Conservation (phyloP, 768 basidiomycete species). For the Daedaleopsis sinensis region DNA sequence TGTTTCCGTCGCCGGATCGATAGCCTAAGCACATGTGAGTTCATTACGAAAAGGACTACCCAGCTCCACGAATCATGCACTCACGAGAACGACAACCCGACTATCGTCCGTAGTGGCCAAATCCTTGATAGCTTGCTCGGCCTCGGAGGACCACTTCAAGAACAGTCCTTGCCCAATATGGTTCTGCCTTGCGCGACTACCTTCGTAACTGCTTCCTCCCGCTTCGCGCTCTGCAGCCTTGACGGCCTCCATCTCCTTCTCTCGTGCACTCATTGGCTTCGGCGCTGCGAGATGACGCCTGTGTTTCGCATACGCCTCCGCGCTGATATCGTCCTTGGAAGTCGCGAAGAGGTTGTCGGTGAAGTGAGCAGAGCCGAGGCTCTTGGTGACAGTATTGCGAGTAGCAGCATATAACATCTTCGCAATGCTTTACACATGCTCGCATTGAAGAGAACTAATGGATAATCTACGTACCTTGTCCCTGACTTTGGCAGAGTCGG, state of each 20-base stretch:
- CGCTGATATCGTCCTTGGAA: conserved; percentile 63
- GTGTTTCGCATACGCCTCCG: conserved; percentile 75
- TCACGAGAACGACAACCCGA: conserved; percentile 67
- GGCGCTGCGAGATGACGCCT: conserved; percentile 72
- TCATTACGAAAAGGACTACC: too few relatives aligned
- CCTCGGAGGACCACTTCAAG: conserved; percentile 67
- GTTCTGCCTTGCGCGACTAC: conserved; percentile 55
- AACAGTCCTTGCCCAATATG: conserved; percentile 65
- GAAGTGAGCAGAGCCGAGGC: conserved; percentile 75
- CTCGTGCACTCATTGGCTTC: conserved; percentile 79
- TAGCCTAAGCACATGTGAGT: conserved; percentile 46
- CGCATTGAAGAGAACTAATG: not conserved
- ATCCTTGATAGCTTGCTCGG: conserved; percentile 62
- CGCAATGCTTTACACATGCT: not conserved
- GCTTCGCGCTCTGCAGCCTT: conserved; percentile 73
- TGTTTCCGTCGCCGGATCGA: conserved; percentile 67
- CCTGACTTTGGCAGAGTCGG: conserved; percentile 77
- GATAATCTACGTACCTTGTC: conserved; percentile 60
- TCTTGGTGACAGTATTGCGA: conserved; percentile 65
- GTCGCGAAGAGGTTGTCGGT: conserved; percentile 81
- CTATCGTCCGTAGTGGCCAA: conserved; percentile 52
- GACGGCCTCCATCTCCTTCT: conserved; percentile 81
- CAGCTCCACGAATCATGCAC: conserved; percentile 26
- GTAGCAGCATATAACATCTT: conserved; percentile 92
- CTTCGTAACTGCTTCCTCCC: conserved; percentile 53